phyloP scores from a whole-genome alignment of 345 rosid species.

The Citrus medica region DNA sequence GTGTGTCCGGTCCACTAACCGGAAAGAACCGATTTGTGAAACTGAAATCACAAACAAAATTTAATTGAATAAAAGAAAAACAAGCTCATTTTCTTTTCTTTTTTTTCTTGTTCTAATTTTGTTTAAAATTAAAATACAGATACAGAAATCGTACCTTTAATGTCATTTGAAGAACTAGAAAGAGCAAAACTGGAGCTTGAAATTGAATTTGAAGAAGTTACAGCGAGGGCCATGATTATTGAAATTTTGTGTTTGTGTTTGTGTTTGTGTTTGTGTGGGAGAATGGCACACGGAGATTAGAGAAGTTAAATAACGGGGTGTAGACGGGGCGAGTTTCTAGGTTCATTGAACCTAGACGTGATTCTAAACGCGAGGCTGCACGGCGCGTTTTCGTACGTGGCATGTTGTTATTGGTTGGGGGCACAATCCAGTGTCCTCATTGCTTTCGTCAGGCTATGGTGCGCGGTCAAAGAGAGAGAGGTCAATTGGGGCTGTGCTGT shows the following conservation, averaged over 20 bases:
- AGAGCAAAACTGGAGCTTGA: slow-evolving; percentile 35
- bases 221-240: slow-evolving; percentile 38
- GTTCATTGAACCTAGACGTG: slow-evolving; percentile 58
- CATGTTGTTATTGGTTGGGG: slow-evolving; percentile 3
- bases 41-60: slow-evolving; percentile 31
- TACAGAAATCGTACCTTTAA: slow-evolving; percentile 32
- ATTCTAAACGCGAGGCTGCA: neutral
- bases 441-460: slow-evolving; percentile 1
- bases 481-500: neutral
- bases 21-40: slow-evolving; percentile 51
- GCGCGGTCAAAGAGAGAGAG: neutral
- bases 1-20: slow-evolving; percentile 36
- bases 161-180: slow-evolving; percentile 30
- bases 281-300: neutral
- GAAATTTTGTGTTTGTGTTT: neutral
- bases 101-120: too few relatives aligned
- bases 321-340: neutral
- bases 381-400: slow-evolving; percentile 29
- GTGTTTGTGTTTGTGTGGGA: neutral
- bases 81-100: neutral
- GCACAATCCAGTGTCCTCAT: neutral
- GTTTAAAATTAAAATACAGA: neutral
- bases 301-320: slow-evolving; percentile 38
- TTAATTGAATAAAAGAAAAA: neutral
- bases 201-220: slow-evolving; percentile 35